Base-by-base conservation (phyloP, 2,329 filamentous ascomycete species). In the Claviceps humidiphila region DNA sequence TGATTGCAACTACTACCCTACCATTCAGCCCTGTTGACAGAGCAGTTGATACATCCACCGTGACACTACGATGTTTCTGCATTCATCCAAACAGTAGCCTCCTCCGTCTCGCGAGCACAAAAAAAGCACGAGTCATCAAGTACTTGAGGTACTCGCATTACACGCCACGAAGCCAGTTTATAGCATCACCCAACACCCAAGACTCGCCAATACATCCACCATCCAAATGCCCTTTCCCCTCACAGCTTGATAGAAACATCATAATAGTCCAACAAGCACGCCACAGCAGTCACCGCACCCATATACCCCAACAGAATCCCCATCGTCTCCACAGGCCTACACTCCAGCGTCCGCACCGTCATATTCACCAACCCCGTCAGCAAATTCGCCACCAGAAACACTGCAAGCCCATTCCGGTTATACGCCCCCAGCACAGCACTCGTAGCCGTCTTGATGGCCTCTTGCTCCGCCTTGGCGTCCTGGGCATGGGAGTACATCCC, bases 351-450 rank as follows among this genome's bases (percentile, higher is more conserved):
- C 41, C 84, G 83, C 51, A 97, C 68, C 4, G 83, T 87, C 75
- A 98, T 74, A 65, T 98, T 98, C 51, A 97, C 84, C 16, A 89
- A 64, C 0, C 93, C 93, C 0, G 93, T 98, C 56, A 95, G 68
- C 47, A 98, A 68, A 63, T 98, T 98, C 2, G 93, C 90, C 40
- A 90, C 63, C 54, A 98, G 68, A 64, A 98, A 98, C 1, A 97
- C 68, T 0, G 80, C 81, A 47, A 98, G 72, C 0, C 93, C 90
- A 60, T 96, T 96, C 51, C 85, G 78, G 64, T 98, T 98, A 64
- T 85, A 94, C 0, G 89, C 87, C 46, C 81, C 75, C 56, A 97
- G 71, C n/a, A 97, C 76, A 40, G 73, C 78, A 63, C 89, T 95
- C 3, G 89, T 96, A 4, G 89, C 85, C 46, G 77, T 72, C 46